phyloP scores from a whole-genome alignment of 1,284 basidiomycete genomes.

The Pascua guehoae region DNA sequence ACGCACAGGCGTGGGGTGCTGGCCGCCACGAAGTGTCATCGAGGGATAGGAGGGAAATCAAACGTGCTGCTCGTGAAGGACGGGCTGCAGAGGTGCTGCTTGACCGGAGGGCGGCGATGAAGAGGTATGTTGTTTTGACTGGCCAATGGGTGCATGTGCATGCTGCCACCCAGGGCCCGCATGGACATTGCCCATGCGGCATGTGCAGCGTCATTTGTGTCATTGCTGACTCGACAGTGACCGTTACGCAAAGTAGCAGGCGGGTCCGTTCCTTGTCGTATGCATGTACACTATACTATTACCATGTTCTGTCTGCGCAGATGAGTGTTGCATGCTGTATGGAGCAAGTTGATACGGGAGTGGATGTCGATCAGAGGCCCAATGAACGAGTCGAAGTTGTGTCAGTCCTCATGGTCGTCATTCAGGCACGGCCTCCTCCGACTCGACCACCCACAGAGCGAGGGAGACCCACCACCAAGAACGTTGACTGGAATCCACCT shows the following conservation, averaged over 20 bases:
- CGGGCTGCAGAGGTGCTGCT: constrained; percentile 81
- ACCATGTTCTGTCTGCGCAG: not conserved
- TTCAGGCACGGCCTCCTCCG: too few species aligned
- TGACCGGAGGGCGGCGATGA: constrained; percentile 82
- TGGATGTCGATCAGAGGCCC: not conserved
- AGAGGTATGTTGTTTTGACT: constrained; percentile 62
- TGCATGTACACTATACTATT: not conserved
- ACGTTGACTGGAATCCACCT: not conserved
- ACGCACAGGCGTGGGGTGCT: constrained; percentile 77
- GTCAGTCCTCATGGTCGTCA: not conserved
- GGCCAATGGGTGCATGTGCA: too few species aligned
- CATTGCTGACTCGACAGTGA: constrained; percentile 24
- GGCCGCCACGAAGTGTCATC: constrained; percentile 62
- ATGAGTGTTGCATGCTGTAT: not conserved
- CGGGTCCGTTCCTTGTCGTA: not conserved
- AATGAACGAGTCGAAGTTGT: not conserved
- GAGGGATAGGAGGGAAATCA: constrained; percentile 63
- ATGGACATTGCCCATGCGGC: too few species aligned
- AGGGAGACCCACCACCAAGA: too few species aligned
- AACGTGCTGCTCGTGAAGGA: constrained; percentile 80
- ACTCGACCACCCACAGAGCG: too few species aligned
- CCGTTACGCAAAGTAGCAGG: constrained; percentile 39
- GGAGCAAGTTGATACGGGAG: too few species aligned
- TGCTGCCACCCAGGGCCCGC: too few species aligned
- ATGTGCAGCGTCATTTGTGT: too few species aligned